These are phyloP conservation scores for Microsporum ferrugineum DNA, from an alignment of 2,329 filamentous ascomycete genomes.

Conservation along the genomic window DNA sequence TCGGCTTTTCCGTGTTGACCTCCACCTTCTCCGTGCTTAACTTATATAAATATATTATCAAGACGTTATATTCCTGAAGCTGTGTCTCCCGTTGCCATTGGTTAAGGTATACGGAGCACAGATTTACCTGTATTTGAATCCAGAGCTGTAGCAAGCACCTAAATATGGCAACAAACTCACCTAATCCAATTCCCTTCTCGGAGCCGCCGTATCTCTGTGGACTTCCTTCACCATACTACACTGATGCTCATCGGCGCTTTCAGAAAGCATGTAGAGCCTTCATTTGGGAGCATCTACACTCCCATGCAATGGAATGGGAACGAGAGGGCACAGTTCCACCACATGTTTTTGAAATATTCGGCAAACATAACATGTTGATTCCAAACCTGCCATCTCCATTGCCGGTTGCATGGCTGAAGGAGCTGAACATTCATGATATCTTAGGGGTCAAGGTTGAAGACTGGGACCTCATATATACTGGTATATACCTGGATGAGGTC, in stretches of 20 bases:
- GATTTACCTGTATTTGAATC: too few species aligned
- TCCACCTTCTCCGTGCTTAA: background rate
- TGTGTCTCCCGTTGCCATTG: background rate
- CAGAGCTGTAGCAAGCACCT: background rate
- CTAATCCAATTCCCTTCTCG: constrained; percentile 51
- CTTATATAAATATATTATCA: background rate
- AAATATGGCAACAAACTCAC: constrained; percentile 22
- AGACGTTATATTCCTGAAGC: background rate
- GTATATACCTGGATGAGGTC: constrained; percentile 59
- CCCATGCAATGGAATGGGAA: constrained; percentile 60
- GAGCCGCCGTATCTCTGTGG: constrained; percentile 62
- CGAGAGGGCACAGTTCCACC: constrained; percentile 50
- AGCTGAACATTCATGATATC: constrained; percentile 54
- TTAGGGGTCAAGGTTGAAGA: constrained; percentile 59
- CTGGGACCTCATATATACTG: constrained; percentile 59
- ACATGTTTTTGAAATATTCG: constrained; percentile 54
- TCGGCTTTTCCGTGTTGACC: background rate
- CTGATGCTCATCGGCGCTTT: constrained; percentile 51
- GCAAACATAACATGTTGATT: constrained; percentile 56
- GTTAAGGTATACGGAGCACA: background rate
- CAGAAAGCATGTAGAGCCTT: constrained; percentile 59
- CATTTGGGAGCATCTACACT: constrained; percentile 50
- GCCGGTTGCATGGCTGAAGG: constrained; percentile 56
- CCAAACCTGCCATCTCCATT: constrained; percentile 58
- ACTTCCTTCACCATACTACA: constrained; percentile 61